Evolutionary conservation across 1,284 basidiomycete genomes (phyloP), one percentile per base, ranked within the genome.

Genomic region (Hemileia vastatrix): DNA sequence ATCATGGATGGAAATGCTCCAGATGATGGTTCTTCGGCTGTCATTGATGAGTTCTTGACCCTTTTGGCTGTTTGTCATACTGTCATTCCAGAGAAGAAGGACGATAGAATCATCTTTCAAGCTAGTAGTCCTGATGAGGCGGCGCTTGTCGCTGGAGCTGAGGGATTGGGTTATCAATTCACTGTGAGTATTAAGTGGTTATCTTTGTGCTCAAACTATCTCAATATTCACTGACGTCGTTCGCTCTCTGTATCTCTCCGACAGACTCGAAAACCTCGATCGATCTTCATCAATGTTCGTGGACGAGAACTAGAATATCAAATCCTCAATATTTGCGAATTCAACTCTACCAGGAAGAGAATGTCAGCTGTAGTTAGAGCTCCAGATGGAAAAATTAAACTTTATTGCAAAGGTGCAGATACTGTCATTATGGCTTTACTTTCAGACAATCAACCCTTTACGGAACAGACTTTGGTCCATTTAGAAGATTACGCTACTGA

Each of bases 401-500:
- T 98, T 13, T 97, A 89, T 75, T 91, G 87, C 71, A 98, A 98
- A 77, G 94, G 94, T 32, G 94, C 95, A 1, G 94, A 98, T 74
- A 97, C 91, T 1, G 95, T 98, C 69, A 95, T 95, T 68, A 78
- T 90, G 59, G 91, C 95, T 74, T 83, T 92, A 9, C 76, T 96
- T n/a, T 85, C 84, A 67, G 72, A 75, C 13, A 84, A 87, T 62
- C 90, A 96, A 73, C 81, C 84, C 0, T 93, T 85, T 71, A 85
- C 85, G 0, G 94, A 97, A 71, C 83, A 85, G 72, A 97, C 95
- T 0, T 75, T 94, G 23, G 79, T 83, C 1, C 92, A 97, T 77
- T 84, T 97, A 15, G 94, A 97, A 86, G 92, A 93, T 66, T 96
- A 94, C 70, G 95, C 95, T 0, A 95, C 92, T 0, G 94, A 97